Evolutionary conservation across 306 rosid genomes (phyloP), one percentile per base, ranked within the genome.

Genomic region (Lagenaria siceraria): DNA sequence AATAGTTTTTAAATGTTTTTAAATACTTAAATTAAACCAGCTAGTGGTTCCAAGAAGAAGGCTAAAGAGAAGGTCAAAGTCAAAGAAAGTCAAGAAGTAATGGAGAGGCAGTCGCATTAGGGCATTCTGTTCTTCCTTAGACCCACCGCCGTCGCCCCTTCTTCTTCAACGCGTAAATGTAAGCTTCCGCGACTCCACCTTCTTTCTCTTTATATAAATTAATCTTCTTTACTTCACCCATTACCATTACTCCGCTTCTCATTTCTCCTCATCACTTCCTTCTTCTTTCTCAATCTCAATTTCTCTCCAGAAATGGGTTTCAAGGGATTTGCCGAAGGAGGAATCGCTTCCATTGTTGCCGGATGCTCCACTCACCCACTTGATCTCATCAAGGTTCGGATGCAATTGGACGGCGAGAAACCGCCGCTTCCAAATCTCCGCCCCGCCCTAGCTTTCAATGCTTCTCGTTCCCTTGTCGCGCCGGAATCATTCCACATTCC

Each of bases 351-450:
- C 61, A 73, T 73, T 31, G 61, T 73, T 19, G 77, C 77, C 27
- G 77, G 77, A 4, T 73, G 77, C 46, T 73, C 77, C 27, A 73
- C 77, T 18, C 77, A 73, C 77, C 77, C 77, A 0, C 61, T 73
- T 1, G 98, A 93, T 80, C 90, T 93, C 12, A 91, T 93, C 85
- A 93, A 93, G 72, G 97, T 93, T 27, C 93, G 98, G 0, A 91
- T 93, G 95, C 98, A 93, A 18, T 94, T 93, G 61, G 92, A 88
- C 63, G 93, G 93, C 25, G 91, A 88, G 75, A 83, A 72, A 6
- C 52, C 69, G 55, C 80, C 84, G 19, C 70, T 81, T 24, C 82
- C 86, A 0, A 80, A 74, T 80, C 86, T 89, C 24, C 96, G 90
- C 1, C 93, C 90, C 0, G 90, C 95, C 62, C 77, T 89, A 2